Conservation (phyloP, 345 rosid species). For the Eucalyptus guilfoylei region DNA sequence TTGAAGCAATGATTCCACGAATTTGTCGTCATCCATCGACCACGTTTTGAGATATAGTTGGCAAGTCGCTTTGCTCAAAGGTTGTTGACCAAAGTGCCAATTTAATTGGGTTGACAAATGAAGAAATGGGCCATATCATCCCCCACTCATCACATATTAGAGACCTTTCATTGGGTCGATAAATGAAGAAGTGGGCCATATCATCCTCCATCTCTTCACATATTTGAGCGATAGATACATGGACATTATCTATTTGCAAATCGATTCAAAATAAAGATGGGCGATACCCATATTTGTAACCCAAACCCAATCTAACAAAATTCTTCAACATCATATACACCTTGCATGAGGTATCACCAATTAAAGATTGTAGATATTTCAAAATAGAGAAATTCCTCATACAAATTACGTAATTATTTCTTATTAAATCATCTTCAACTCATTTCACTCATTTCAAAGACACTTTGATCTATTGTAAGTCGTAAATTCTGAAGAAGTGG, state of each 20-base stretch:
- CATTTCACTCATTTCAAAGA: too few species aligned
- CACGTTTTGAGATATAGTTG: not conserved
- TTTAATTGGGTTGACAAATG: not conserved
- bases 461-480: too few species aligned
- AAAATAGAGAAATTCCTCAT: not conserved
- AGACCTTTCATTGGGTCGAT: not conserved
- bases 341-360: not conserved
- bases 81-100: not conserved
- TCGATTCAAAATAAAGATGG: not conserved
- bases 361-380: not conserved
- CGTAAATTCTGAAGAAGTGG: rapidly evolving
- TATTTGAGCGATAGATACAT: not conserved
- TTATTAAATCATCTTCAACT: not conserved
- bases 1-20: not conserved
- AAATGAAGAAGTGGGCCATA: not conserved
- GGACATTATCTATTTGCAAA: not conserved
- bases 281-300: not conserved
- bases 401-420: not conserved
- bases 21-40: not conserved
- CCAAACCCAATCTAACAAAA: not conserved
- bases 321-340: not conserved
- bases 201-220: not conserved
- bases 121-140: not conserved
- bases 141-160: not conserved
- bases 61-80: not conserved